Base-by-base conservation (phyloP, 768 basidiomycete genomes). In the Ephemerocybe angulata region DNA sequence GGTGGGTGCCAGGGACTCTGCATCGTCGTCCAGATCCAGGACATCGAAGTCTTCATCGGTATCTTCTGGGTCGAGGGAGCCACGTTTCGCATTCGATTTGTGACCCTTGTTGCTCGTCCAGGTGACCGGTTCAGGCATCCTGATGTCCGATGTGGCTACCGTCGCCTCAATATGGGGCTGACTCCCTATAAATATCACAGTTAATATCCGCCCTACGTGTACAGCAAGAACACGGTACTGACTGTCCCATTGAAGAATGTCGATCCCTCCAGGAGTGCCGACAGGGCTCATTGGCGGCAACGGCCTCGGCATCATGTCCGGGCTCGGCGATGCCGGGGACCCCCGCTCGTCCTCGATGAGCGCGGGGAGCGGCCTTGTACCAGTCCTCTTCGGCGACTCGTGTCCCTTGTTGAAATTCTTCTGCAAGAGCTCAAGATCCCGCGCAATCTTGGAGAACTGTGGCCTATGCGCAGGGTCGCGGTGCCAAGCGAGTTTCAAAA, bases 401-500 rank as follows among this genome's bases (percentile, higher is more conserved):
- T 58, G 55, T 10, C 66, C 66, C 22, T 60, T 54, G 3, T 69
- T 73, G 21, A 63, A 67, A 13, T 55, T 65, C 41, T 29, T 63
- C 44, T 80, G 74, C 29, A 85, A 62, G 27, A 63, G 67, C 61
- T 77, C 74, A 50, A 88, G 60, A 13, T 74, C 75, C 5, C 63
- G 57, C 2, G 78, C 77, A 25, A 87, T 70, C 25, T 69, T 61
- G 17, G 72, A 65, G 61, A 90, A 90, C 0, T 74, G 56, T 3
- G 83, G 82, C 0, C 88, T 77, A n/a, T 61, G 55, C 6, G 63
- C 60, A 1, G 86, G 81, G 49, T 82, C 73, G 2, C 68, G 71
- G 42, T 75, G 67, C 88, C 88, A 88, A 57, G 82, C 83, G 5
- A 65, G 42, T 8, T 65, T 64, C 21, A 88, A 68, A 48, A 85